phyloP scores from a whole-genome alignment of 1,284 basidiomycete genomes.

The Moesziomyces parantarcticus region DNA sequence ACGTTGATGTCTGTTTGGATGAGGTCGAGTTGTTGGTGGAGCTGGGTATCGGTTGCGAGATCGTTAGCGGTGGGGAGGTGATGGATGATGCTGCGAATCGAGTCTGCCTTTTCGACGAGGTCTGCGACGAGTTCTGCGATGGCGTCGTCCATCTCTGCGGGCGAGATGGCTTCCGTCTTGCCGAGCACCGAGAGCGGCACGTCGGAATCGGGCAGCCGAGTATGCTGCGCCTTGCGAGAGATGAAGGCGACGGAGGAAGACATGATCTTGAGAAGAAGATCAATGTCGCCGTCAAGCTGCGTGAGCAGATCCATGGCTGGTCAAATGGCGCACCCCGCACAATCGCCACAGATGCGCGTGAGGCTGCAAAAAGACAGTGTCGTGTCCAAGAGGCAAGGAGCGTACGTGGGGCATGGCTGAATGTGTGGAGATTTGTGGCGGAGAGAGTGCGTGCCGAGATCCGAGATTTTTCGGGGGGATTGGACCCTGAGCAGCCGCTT shows the following conservation, averaged over 20 bases:
- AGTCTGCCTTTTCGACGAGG: constrained; percentile 41
- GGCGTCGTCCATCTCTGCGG: constrained; percentile 27
- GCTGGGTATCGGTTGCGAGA: constrained; percentile 12
- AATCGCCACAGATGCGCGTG: too few species aligned
- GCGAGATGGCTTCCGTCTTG: constrained; percentile 43
- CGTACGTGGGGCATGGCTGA: background rate
- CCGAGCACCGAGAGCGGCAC: constrained; percentile 51
- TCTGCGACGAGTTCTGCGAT: constrained; percentile 51
- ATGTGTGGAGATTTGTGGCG: background rate
- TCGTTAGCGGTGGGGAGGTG: constrained; percentile 23
- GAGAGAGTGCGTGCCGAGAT: constrained; percentile 1
- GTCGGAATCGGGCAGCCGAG: constrained; percentile 23
- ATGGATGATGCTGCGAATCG: constrained; percentile 38
- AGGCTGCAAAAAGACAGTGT: too few species aligned
- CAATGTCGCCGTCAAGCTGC: constrained; percentile 49
- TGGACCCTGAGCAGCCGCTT: background rate
- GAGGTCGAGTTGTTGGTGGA: constrained; percentile 9
- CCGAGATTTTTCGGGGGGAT: background rate
- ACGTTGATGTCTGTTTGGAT: constrained; percentile 15
- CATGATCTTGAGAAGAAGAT: constrained; percentile 58
- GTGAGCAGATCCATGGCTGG: constrained; percentile 46
- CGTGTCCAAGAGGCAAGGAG: too few species aligned
- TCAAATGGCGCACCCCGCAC: too few species aligned
- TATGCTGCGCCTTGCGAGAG: constrained; percentile 53
- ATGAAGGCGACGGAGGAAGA: constrained; percentile 54